These are phyloP conservation scores for Tricholoma hemisulphureum DNA, from an alignment of 768 basidiomycete genomes.

Conservation along the genomic window DNA sequence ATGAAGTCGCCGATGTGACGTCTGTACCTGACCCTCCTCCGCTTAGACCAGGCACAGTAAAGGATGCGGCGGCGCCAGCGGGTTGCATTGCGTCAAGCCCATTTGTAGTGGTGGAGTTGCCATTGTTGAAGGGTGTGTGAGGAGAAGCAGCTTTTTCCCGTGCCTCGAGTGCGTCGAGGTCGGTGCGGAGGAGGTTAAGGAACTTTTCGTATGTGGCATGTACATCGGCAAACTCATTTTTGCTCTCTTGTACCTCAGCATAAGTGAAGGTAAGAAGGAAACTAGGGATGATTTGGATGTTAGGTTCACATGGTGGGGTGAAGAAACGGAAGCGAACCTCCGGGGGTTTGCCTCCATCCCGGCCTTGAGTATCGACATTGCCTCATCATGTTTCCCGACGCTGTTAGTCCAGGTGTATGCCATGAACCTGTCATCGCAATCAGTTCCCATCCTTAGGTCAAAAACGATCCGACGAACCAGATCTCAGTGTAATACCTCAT, in stretches of 20 bases:
- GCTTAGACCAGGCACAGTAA: neutral
- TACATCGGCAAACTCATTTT: slow-evolving; percentile 59
- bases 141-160: slow-evolving; percentile 29
- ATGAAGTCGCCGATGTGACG: slow-evolving; percentile 36
- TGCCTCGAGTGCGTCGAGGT: slow-evolving; percentile 62
- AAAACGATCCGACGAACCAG: slow-evolving; percentile 53
- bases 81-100: neutral
- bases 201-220: slow-evolving; percentile 74
- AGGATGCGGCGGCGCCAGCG: neutral
- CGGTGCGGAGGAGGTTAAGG: slow-evolving; percentile 57
- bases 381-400: slow-evolving; percentile 79
- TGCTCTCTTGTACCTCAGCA: slow-evolving; percentile 67
- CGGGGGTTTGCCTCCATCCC: slow-evolving; percentile 87
- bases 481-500: slow-evolving; percentile 96
- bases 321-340: slow-evolving; percentile 43
- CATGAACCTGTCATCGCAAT: slow-evolving; percentile 69
- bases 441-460: neutral
- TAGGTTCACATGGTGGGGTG: neutral
- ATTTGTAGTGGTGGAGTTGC: slow-evolving; percentile 4
- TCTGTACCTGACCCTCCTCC: slow-evolving; percentile 18
- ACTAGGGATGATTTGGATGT: slow-evolving; percentile 40
- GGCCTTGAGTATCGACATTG: slow-evolving; percentile 71
- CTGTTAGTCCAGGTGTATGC: slow-evolving; percentile 80
- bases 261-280: slow-evolving; percentile 90
- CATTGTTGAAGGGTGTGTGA: neutral